phyloP scores from a whole-genome alignment of 2,329 filamentous ascomycete species.

The Colletotrichum theobromicola region DNA sequence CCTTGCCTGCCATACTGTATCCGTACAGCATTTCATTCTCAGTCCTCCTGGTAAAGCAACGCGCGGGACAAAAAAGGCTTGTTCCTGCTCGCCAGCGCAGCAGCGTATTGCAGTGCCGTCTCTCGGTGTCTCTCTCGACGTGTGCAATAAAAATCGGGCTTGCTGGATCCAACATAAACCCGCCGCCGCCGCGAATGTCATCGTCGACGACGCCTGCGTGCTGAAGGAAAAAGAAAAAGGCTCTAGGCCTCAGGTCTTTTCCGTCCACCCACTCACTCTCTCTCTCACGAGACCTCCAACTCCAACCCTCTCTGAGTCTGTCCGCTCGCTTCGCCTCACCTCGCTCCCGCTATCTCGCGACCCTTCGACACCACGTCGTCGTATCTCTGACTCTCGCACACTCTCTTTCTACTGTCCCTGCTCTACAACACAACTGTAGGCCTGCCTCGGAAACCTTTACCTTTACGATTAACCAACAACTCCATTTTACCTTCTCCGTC shows the following conservation, averaged over 20 bases:
- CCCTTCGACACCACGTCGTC: not conserved
- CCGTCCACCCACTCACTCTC: not conserved
- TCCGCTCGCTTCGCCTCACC: conserved; percentile 11
- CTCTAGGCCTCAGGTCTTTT: not conserved
- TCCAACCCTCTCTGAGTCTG: not conserved
- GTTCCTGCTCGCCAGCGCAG: conserved; percentile 6
- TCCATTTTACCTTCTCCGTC: conserved; percentile 8
- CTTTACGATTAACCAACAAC: not conserved
- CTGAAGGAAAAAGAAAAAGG: not conserved
- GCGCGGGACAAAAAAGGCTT: conserved; percentile 17
- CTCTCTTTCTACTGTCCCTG: not conserved
- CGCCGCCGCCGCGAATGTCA: conserved; percentile 1
- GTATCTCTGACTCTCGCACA: not conserved
- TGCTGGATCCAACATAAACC: not conserved
- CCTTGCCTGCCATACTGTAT: not conserved
- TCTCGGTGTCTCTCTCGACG: not conserved
- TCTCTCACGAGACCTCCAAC: not conserved
- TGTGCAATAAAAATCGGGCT: conserved; percentile 17
- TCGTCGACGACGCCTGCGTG: not conserved
- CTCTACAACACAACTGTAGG: too few relatives aligned
- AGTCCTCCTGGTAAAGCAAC: conserved; percentile 8
- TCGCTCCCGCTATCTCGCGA: conserved; percentile 15
- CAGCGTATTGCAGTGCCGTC: not conserved
- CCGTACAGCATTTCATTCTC: not conserved
- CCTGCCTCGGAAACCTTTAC: not conserved